These are phyloP conservation scores for Globisporangium radiosum DNA, from an alignment of 352 stramenopile species.

Conservation along the genomic window DNA sequence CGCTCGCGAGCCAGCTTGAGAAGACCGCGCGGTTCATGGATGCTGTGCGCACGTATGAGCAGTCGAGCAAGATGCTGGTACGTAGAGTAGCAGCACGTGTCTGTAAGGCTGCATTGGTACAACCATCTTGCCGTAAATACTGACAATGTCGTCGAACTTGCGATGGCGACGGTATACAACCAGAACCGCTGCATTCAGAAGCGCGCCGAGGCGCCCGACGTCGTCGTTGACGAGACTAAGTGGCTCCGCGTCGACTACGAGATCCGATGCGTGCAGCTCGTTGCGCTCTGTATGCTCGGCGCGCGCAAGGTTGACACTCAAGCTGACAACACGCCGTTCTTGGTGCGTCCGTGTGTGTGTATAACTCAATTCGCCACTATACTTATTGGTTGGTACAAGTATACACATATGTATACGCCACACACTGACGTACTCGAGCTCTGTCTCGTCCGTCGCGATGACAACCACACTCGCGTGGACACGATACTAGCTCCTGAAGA, in stretches of 20 bases:
- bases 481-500: conserved; percentile 42
- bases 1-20: conserved; percentile 55
- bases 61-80: conserved; percentile 69
- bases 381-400: too few species aligned
- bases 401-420: too few species aligned
- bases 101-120: too few species aligned
- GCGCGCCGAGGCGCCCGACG: conserved; percentile 35
- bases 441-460: too few species aligned
- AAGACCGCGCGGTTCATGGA: conserved; percentile 56
- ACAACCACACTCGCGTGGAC: too few species aligned
- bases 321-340: conserved; percentile 52
- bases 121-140: too few species aligned
- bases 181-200: conserved; percentile 68
- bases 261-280: conserved; percentile 65
- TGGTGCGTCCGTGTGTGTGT: conserved; percentile 21
- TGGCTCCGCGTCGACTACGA: conserved; percentile 69
- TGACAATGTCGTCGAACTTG: too few species aligned
- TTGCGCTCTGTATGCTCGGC: conserved; percentile 61
- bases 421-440: too few species aligned
- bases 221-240: conserved; percentile 48
- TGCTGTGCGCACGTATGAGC: conserved; percentile 64
- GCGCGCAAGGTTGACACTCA: conserved; percentile 34
- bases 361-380: too few species aligned
- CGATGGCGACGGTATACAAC: too few species aligned
- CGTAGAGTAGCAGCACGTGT: not conserved